Conservation (phyloP, 306 rosid species). For the Trifolium fragiferum region DNA sequence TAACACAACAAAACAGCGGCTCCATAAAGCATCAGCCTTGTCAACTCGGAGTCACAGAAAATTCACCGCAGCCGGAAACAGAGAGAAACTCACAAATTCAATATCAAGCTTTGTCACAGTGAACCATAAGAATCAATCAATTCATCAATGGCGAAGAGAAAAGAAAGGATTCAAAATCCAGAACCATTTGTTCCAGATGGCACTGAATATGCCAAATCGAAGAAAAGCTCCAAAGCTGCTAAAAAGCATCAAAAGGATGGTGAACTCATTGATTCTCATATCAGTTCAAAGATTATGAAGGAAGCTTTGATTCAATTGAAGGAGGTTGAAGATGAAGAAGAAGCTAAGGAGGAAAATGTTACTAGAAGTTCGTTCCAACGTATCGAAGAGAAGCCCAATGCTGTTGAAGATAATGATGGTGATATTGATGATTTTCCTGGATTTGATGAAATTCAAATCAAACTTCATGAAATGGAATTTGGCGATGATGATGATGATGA, state of each 20-base stretch:
- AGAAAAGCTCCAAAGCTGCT: conserved; percentile 57
- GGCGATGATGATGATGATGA: conserved; percentile 20
- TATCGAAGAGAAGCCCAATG: conserved; percentile 40
- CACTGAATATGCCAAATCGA: conserved; percentile 48
- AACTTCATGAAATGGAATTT: conserved; percentile 47
- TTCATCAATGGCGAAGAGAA: conserved; percentile 72
- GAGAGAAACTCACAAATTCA: too few relatives aligned
- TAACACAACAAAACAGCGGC: too few relatives aligned
- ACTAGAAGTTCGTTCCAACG: conserved; percentile 35
- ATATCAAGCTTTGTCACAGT: background rate
- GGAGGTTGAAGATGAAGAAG: conserved; percentile 62
- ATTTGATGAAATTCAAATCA: conserved; percentile 47
- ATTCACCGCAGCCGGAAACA: too few relatives aligned
- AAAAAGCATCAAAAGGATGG: conserved; percentile 72
- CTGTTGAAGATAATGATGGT: conserved; percentile 46
- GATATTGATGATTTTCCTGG: conserved; percentile 69
- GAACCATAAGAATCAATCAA: background rate
- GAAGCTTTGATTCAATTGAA: conserved; percentile 75
- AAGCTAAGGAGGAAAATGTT: conserved; percentile 37
- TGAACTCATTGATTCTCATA: conserved; percentile 56
- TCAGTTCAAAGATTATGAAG: conserved; percentile 81
- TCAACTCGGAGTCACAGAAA: too few relatives aligned
- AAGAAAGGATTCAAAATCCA: conserved; percentile 75
- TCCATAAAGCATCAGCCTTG: too few relatives aligned
- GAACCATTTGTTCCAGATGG: conserved; percentile 70